These are phyloP conservation scores for Cladorrhinum samala DNA, from an alignment of 495 filamentous ascomycete species.

Conservation along the genomic window DNA sequence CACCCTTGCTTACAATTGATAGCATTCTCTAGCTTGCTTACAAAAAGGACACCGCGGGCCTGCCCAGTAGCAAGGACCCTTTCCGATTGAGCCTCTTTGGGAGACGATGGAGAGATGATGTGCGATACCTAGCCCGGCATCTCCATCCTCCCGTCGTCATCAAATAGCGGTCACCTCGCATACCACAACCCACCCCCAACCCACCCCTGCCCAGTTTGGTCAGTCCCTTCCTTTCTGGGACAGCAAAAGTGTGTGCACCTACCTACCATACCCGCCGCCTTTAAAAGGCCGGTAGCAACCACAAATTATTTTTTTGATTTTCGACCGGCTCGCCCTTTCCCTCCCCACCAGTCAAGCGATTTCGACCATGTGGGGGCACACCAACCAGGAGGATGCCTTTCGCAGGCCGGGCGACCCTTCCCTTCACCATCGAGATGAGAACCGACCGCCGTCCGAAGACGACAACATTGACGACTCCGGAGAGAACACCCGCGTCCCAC, in stretches of 20 bases:
- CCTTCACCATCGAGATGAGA: slow-evolving; percentile 25
- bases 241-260: neutral
- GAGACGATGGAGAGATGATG: neutral
- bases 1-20: neutral
- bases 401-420: slow-evolving; percentile 15
- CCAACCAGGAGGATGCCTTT: slow-evolving; percentile 16
- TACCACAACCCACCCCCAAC: neutral
- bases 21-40: neutral
- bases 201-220: neutral
- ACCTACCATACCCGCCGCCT: neutral
- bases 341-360: too few species aligned
- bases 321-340: too few species aligned
- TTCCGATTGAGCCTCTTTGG: too few species aligned
- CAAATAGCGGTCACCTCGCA: neutral
- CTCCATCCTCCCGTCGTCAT: too few species aligned
- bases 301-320: too few species aligned
- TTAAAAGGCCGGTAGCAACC: too few species aligned
- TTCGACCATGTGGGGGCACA: slow-evolving; percentile 10
- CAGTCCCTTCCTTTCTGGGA: neutral
- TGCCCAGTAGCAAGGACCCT: too few species aligned
- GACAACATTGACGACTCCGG: slow-evolving; percentile 2
- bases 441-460: neutral
- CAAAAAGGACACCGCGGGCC: neutral
- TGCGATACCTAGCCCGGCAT: too few species aligned
- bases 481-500: slow-evolving; percentile 11